phyloP scores from a whole-genome alignment of 805 yeast species.

The Cyberlindnera samutprakarnensis region DNA sequence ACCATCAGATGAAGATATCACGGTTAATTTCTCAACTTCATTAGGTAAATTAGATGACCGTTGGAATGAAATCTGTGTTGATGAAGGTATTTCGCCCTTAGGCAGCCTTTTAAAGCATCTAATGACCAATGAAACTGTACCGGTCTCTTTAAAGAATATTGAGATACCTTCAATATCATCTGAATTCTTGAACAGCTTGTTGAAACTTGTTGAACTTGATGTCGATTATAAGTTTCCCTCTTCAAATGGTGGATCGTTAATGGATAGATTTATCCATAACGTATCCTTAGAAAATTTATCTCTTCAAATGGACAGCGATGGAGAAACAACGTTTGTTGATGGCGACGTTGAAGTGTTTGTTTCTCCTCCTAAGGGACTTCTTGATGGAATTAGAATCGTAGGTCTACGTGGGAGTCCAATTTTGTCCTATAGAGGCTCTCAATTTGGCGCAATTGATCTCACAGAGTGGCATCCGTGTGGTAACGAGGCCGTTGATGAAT shows the following conservation, averaged over 20 bases:
- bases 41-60: too few species aligned
- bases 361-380: too few species aligned
- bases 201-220: conserved; percentile 5
- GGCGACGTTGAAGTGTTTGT: conserved; percentile 31
- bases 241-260: too few species aligned
- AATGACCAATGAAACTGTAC: conserved; percentile 12
- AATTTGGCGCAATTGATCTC: conserved; percentile 38
- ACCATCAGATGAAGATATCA: conserved; percentile 8
- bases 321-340: conserved; percentile 27
- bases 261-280: conserved; percentile 23
- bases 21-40: conserved; percentile 2
- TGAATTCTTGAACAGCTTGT: conserved; percentile 14
- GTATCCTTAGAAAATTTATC: conserved; percentile 30
- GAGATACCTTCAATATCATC: not conserved
- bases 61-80: too few species aligned
- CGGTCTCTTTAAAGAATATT: conserved; percentile 4
- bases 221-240: not conserved
- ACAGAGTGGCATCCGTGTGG: conserved; percentile 38
- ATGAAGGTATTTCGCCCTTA: too few species aligned
- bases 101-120: conserved; percentile 11
- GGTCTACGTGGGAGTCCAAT: conserved; percentile 10
- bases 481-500: conserved; percentile 21
- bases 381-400: too few species aligned
- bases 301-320: conserved; percentile 28
- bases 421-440: conserved; percentile 29